Conservation (phyloP, 768 basidiomycete genomes). For the Lactarius psammicola region DNA sequence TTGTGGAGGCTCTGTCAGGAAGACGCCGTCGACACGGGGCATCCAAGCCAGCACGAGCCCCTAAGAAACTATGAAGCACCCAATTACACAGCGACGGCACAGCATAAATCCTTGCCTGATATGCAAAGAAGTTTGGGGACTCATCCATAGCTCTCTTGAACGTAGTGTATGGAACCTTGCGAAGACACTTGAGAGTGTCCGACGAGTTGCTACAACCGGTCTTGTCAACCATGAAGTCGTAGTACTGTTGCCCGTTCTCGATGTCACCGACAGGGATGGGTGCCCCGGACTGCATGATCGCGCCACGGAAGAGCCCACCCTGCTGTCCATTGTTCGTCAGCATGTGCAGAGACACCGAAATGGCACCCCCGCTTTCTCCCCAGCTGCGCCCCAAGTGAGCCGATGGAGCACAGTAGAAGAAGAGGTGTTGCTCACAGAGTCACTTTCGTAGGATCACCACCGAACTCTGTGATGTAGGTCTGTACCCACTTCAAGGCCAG, state of each 20-base stretch:
- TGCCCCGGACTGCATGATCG: constrained; percentile 46
- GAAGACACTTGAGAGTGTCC: constrained; percentile 46
- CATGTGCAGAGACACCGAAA: constrained; percentile 46
- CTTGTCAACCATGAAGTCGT: constrained; percentile 42
- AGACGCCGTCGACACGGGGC: constrained; percentile 33
- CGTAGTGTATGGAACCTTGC: constrained; percentile 36
- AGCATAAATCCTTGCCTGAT: constrained; percentile 32
- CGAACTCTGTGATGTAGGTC: constrained; percentile 60
- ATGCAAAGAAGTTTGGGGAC: constrained; percentile 36
- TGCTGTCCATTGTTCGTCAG: constrained; percentile 40
- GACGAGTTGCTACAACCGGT: constrained; percentile 38
- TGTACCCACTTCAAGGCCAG: constrained; percentile 64
- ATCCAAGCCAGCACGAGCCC: constrained; percentile 30
- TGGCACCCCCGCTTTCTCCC: constrained; percentile 58
- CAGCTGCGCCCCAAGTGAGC: constrained; percentile 34
- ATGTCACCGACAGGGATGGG: constrained; percentile 37
- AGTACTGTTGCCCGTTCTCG: constrained; percentile 38
- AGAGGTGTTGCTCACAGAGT: constrained; percentile 44
- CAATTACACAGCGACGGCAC: not conserved
- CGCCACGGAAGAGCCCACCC: constrained; percentile 42
- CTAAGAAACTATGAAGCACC: constrained; percentile 21
- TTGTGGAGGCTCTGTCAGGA: constrained; percentile 32
- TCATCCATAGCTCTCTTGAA: constrained; percentile 38
- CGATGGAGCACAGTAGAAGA: constrained; percentile 10
- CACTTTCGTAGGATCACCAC: constrained; percentile 61